phyloP scores from a whole-genome alignment of 2,329 filamentous ascomycete genomes.

The Exutisphaerella laricina region DNA sequence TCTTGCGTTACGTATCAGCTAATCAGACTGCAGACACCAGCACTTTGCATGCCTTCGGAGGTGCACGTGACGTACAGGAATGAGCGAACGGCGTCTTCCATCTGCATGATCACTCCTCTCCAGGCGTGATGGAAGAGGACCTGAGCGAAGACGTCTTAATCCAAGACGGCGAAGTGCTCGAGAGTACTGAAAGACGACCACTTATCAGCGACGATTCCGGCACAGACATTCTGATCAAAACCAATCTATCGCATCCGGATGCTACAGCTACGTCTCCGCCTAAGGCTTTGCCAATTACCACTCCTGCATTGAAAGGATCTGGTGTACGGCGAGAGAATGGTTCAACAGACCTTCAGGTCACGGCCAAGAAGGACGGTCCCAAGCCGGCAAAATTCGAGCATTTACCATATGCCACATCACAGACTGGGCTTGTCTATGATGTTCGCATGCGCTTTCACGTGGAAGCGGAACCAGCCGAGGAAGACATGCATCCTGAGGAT shows the following conservation, averaged over 20 bases:
- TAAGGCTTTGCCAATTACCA: slow-evolving; percentile 5
- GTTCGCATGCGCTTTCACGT: slow-evolving; percentile 93
- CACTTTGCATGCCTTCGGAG: too few species aligned
- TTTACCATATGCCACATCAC: slow-evolving; percentile 35
- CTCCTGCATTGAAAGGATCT: slow-evolving; percentile 19
- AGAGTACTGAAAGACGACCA: slow-evolving; percentile 9
- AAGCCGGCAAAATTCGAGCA: slow-evolving; percentile 32
- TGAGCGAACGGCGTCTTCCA: too few species aligned
- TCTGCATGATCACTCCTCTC: too few species aligned
- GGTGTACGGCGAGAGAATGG: slow-evolving; percentile 17
- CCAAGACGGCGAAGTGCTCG: slow-evolving; percentile 24
- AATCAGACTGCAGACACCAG: too few species aligned
- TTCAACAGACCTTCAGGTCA: slow-evolving; percentile 16
- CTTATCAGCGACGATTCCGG: slow-evolving; percentile 7
- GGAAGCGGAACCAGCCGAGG: slow-evolving; percentile 53
- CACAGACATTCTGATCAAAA: slow-evolving; percentile 11
- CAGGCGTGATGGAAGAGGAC: slow-evolving; percentile 7
- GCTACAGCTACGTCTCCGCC: slow-evolving; percentile 7
- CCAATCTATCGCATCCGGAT: slow-evolving; percentile 8
- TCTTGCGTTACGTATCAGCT: too few species aligned
- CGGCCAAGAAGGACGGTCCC: slow-evolving; percentile 23
- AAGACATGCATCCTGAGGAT: slow-evolving; percentile 88
- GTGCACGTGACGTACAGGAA: too few species aligned
- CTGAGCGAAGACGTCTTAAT: slow-evolving; percentile 23
- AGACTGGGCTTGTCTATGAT: slow-evolving; percentile 63